Evolutionary conservation across 768 basidiomycete genomes (phyloP).

Genomic region (Suillus subalutaceus): DNA sequence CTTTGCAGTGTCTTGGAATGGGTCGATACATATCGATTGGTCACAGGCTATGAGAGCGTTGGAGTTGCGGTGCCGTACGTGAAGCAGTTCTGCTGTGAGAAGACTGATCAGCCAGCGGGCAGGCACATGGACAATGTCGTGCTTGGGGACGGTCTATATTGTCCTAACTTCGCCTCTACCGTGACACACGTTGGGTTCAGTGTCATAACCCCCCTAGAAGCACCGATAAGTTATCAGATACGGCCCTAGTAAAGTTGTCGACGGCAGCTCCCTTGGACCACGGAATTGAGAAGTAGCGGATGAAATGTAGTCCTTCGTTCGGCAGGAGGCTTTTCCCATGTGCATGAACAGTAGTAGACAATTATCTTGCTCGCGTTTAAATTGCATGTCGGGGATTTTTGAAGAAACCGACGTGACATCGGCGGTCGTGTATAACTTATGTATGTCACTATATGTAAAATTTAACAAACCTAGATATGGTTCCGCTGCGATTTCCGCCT

Average conservation of each 20-base stretch:
- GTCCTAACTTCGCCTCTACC: too few relatives aligned
- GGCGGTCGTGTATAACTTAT: not conserved
- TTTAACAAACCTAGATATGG: not conserved
- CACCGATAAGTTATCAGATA: not conserved
- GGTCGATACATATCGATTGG: too few relatives aligned
- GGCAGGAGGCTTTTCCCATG: conserved; percentile 7
- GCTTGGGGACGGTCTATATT: not conserved
- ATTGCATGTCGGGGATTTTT: conserved; percentile 1
- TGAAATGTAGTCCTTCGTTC: not conserved
- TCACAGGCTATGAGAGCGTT: not conserved
- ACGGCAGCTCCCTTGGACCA: not conserved
- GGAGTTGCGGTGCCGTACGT: not conserved
- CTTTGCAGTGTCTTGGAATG: not conserved
- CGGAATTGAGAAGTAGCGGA: not conserved
- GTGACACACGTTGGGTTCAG: not conserved
- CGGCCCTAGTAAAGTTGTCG: not conserved
- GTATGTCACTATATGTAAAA: too few relatives aligned
- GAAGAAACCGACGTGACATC: conserved; percentile 6
- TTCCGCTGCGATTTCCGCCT: not conserved
- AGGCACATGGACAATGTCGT: not conserved
- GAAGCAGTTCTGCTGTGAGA: not conserved
- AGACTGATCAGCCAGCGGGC: not conserved
- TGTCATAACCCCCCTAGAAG: too few relatives aligned
- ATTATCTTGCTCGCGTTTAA: not conserved
- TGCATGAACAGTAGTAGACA: not conserved